These are phyloP conservation scores for Candolleomyces efflorescens DNA, from an alignment of 768 basidiomycete genomes.

Conservation along the genomic window DNA sequence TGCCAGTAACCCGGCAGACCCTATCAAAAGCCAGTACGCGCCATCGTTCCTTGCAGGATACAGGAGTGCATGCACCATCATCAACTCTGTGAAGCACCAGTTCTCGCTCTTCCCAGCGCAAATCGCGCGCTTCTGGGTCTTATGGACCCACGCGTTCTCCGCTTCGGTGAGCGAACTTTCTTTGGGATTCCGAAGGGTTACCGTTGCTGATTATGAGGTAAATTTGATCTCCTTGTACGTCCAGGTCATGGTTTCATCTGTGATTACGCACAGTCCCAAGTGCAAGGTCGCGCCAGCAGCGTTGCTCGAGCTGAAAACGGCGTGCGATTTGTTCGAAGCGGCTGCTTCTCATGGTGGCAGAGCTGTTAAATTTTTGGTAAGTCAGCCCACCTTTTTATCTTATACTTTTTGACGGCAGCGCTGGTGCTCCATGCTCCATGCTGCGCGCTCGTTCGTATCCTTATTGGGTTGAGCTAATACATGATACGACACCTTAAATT, in stretches of 20 bases:
- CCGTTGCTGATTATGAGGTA: conserved; percentile 1
- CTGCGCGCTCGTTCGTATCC: background rate
- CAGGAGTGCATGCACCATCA: conserved; percentile 58
- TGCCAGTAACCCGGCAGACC: conserved; percentile 57
- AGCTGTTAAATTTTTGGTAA: conserved; percentile 65
- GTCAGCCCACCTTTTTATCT: conserved; percentile 16
- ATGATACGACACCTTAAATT: conserved; percentile 2
- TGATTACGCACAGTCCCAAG: conserved; percentile 64
- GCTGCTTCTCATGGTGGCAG: conserved; percentile 63
- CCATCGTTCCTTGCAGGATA: conserved; percentile 68
- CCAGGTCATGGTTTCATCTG: conserved; percentile 72
- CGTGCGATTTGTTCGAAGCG: conserved; percentile 59
- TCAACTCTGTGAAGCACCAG: conserved; percentile 43
- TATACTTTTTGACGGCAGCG: background rate
- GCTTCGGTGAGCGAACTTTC: conserved; percentile 42
- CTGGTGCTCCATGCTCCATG: no score
- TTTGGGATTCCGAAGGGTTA: background rate
- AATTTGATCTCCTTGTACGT: background rate
- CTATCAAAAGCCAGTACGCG: conserved; percentile 63
- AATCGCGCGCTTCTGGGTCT: conserved; percentile 63
- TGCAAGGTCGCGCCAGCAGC: conserved; percentile 73
- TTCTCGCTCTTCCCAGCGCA: conserved; percentile 50
- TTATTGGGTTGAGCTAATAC: background rate
- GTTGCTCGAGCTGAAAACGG: conserved; percentile 56
- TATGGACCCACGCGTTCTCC: conserved; percentile 73